Conservation (phyloP, 768 basidiomycete species). For the Zangia roseola region DNA sequence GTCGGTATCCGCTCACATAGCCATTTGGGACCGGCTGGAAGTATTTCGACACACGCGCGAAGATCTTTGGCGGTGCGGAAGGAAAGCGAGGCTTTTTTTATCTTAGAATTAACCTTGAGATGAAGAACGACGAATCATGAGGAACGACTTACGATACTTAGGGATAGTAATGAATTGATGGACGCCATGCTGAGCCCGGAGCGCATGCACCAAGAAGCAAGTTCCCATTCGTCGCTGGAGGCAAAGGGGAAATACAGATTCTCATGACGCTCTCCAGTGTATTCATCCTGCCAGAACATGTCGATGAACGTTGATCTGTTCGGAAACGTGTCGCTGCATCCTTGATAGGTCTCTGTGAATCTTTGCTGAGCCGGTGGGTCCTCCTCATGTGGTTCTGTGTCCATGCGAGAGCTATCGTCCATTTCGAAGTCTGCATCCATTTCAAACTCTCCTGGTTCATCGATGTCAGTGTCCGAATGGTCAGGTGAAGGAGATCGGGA, state of each 20-base stretch:
- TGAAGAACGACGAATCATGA: neutral
- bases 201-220: neutral
- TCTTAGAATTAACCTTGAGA: neutral
- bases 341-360: neutral
- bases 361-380: no score
- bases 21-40: neutral
- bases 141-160: neutral
- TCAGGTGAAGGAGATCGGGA: no score
- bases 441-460: no score
- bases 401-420: no score
- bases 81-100: neutral
- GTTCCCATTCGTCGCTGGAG: neutral
- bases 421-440: no score
- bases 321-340: neutral
- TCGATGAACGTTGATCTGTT: constrained; percentile 1
- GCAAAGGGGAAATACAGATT: neutral
- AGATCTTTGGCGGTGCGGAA: neutral
- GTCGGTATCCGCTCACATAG: neutral
- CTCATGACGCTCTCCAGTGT: neutral
- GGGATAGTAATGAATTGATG: neutral
- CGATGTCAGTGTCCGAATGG: no score
- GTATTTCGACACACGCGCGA: neutral
- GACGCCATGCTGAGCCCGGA: neutral
- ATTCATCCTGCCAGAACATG: no score
- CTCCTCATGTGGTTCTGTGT: no score